Percentiles rank a stretch among this genome's conserved stretches.
These are phyloP conservation scores for Eimeria zaria DNA, from an alignment of 169 alveolate genomes.

Conservation along the genomic window DNA sequence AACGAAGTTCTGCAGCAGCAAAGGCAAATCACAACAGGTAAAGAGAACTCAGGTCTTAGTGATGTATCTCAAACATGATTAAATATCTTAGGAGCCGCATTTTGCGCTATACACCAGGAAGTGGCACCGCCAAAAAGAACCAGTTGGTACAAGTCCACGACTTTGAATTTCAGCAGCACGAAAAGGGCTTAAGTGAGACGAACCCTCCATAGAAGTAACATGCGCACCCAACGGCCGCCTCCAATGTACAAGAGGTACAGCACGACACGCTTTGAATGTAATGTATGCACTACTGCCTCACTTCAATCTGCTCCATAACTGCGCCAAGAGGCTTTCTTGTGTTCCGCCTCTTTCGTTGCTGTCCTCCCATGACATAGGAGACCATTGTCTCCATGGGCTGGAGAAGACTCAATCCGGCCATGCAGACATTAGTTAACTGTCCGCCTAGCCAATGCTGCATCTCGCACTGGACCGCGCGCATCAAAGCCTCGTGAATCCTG, in stretches of 20 bases:
- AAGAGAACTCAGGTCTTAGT: neutral
- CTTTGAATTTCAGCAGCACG: neutral
- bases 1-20: constrained; percentile 50
- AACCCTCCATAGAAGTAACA: neutral
- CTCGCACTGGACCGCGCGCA: constrained; percentile 85
- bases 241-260: neutral
- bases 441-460: constrained; percentile 84
- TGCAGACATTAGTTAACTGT: constrained; percentile 74
- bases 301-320: constrained; percentile 62
- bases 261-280: neutral
- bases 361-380: constrained; percentile 84
- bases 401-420: constrained; percentile 83
- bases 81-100: neutral
- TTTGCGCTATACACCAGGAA: neutral
- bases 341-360: neutral
- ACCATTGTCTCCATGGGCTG: constrained; percentile 85
- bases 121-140: neutral
- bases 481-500: constrained; percentile 76
- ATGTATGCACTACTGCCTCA: constrained; percentile 18
- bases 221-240: neutral
- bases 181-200: neutral
- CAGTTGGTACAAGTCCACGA: neutral
- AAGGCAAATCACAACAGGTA: neutral
- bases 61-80: neutral
- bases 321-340: constrained; percentile 31